Evolutionary conservation across 257 asterid genomes (phyloP), one percentile per base, ranked within the genome.

Genomic region (Dorcoceras hygrometricum): DNA sequence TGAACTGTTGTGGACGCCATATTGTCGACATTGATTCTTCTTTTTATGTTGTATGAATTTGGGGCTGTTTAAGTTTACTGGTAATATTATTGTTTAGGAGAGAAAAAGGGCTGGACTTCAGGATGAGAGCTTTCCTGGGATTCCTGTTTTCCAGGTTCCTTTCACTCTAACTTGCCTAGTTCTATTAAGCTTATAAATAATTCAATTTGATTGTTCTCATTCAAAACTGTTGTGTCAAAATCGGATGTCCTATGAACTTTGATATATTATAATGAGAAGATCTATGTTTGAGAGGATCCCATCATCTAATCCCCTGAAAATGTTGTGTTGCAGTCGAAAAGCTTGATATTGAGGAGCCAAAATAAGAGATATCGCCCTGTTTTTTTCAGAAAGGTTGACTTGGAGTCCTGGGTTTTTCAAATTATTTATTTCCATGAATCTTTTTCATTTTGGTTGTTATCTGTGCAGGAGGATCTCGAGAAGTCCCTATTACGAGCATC

Each of bases 101-200:
- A 81, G 85, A 67, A 71, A 82, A 74, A 82, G 48, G 53, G 75
- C 39, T 34, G 99, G 95, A 31, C 43, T 67, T 68, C 57, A 70
- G 66, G 92, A 76, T 70, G 86, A 81, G 70, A 77, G 90, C 79
- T 88, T 93, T 72, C 62, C 77, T 11, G 99, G 99, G 46, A 91
- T 93, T 79, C 99, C 99, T 36, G 96, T 88, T 71, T 93, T 93
- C 76, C 97, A 90, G 97, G 99, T 90, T 60, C 51, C 58, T 26
- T 32, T 5, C 34, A 34, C 62, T 61, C 73, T 39, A 0, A 0
- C 20, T 48, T 66, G 31, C 57, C 55, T 53, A 61, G 65, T 20
- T 28, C 11, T 62, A 39, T 18, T 5, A 25, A 57, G 24, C n/a
- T 23, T 10, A 5, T 34, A 26, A 22, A 62, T 60, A 12, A 4